Evolutionary conservation across 176 grass and related monocot species (phyloP).

Genomic region (barley (Hordeum vulgare)): MorexV3_pseudomolecules_assembly NC_058521.1:239893572-239894071

Average conservation of each 20-base stretch:
- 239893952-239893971: neutral
- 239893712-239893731: slow-evolving; percentile 33
- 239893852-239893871: neutral
- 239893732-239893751: neutral
- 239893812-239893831: neutral
- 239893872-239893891: neutral
- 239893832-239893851: neutral
- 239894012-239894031: no score
- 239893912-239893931: neutral
- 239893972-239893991: neutral
- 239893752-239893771: neutral
- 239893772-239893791: neutral
- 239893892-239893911: neutral
- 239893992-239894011: no score
- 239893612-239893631: slow-evolving; percentile 58
- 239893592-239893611: neutral
- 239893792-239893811: neutral
- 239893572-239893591: neutral
- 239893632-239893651: slow-evolving; percentile 53
- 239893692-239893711: slow-evolving; percentile 70
- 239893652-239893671: slow-evolving; percentile 96
- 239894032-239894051: no score
- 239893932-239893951: neutral
- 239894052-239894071: no score
- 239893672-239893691: slow-evolving; percentile 54